phyloP scores from a whole-genome alignment of 2,329 filamentous ascomycete species.

The Alternaria ventricosa region DNA sequence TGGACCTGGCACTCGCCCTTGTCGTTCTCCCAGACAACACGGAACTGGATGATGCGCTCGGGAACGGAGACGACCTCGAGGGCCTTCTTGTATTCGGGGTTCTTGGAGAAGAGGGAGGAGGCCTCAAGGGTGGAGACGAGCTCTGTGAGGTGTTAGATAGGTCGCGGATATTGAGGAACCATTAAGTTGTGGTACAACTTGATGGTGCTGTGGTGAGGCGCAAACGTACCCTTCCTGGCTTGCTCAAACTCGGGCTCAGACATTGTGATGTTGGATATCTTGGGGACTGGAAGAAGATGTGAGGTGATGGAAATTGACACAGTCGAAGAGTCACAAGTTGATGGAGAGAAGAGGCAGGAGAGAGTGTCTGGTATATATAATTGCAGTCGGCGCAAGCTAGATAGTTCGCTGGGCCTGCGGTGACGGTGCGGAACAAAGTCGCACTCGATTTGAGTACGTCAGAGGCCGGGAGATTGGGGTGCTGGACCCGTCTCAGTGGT shows the following conservation, averaged over 20 bases:
- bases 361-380: constrained; percentile 39
- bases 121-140: constrained; percentile 93
- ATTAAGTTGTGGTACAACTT: neutral
- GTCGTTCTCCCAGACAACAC: constrained; percentile 96
- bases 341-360: constrained; percentile 16
- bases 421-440: constrained; percentile 23
- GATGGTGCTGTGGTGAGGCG: neutral
- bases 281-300: constrained; percentile 7
- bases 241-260: constrained; percentile 99
- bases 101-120: constrained; percentile 89
- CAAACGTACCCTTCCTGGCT: constrained; percentile 83
- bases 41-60: constrained; percentile 96
- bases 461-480: constrained; percentile 64
- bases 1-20: constrained; percentile 88
- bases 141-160: constrained; percentile 63
- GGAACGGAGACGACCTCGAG: constrained; percentile 87
- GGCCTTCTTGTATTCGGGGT: constrained; percentile 93
- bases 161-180: neutral
- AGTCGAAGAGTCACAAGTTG: constrained; percentile 6
- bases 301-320: constrained; percentile 8
- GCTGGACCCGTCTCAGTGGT: constrained; percentile 66
- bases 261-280: constrained; percentile 59
- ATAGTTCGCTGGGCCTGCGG: constrained; percentile 20
- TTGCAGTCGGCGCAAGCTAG: constrained; percentile 17
- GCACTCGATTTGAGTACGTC: constrained; percentile 64